These are phyloP conservation scores for Russula vinacea DNA, from an alignment of 768 basidiomycete species.

Conservation along the genomic window DNA sequence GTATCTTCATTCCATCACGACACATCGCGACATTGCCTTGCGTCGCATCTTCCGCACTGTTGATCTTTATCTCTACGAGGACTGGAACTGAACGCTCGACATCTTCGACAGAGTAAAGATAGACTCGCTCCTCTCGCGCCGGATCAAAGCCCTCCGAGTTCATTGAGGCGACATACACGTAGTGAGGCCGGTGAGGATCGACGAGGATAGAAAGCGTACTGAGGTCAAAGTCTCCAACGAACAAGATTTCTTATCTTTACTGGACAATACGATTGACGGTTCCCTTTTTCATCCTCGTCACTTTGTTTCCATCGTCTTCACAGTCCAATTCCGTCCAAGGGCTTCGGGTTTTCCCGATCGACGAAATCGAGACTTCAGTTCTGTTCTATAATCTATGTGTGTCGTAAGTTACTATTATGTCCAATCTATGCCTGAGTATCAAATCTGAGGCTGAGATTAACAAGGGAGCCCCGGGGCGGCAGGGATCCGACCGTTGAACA, in stretches of 20 bases:
- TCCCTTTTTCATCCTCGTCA: too few relatives aligned
- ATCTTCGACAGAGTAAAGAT: conserved; percentile 64
- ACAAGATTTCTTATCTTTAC: conserved; percentile 37
- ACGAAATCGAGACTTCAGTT: conserved; percentile 71
- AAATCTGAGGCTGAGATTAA: too few relatives aligned
- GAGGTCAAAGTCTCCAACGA: conserved; percentile 67
- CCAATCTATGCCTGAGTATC: too few relatives aligned
- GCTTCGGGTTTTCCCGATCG: too few relatives aligned
- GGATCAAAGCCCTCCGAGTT: conserved; percentile 55
- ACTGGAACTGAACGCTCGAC: conserved; percentile 59
- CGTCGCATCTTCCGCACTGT: conserved; percentile 64
- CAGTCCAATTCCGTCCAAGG: too few relatives aligned
- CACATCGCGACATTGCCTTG: conserved; percentile 59
- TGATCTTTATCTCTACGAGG: conserved; percentile 66
- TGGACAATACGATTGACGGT: too few relatives aligned
- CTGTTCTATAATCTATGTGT: too few relatives aligned
- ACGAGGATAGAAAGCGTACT: conserved; percentile 49
- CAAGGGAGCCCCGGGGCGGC: too few relatives aligned
- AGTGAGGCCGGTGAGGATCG: conserved; percentile 42
- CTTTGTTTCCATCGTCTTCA: too few relatives aligned
- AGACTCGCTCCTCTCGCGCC: conserved; percentile 57
- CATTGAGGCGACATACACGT: conserved; percentile 68
- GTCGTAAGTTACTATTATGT: too few relatives aligned
- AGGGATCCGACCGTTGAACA: too few relatives aligned
- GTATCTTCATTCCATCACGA: conserved; percentile 64